These are phyloP conservation scores for Trypanosoma cruzi DNA, from an alignment of 208 protist species.

Conservation along the genomic window DNA sequence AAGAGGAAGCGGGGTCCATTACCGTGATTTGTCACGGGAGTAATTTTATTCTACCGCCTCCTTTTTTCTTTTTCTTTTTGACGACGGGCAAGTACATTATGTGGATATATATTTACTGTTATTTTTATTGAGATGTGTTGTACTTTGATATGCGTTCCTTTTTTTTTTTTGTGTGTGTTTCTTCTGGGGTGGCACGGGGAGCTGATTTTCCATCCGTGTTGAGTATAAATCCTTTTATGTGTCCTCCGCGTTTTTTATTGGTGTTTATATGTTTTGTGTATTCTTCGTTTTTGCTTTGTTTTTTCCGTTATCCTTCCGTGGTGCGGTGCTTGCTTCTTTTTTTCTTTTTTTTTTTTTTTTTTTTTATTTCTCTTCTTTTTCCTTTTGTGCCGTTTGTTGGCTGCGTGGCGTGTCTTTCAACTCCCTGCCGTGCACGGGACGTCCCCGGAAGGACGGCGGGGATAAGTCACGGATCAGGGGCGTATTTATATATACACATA, in stretches of 20 bases:
- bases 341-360: slow-evolving; percentile 8
- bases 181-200: no score
- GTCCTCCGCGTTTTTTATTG: not conserved
- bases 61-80: not conserved
- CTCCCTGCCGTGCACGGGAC: no score
- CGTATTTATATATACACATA: slow-evolving; percentile 25
- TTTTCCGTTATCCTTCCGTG: not conserved
- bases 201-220: no score
- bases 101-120: no score
- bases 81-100: no score
- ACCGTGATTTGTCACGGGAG: not conserved
- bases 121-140: no score
- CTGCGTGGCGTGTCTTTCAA: not conserved
- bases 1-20: not conserved
- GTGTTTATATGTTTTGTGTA: not conserved
- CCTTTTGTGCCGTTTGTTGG: not conserved
- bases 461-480: no score
- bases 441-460: no score
- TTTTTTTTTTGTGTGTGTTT: no score
- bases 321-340: not conserved
- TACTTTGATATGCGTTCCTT: no score
- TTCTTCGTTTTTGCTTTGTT: not conserved
- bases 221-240: no score
- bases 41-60: not conserved
- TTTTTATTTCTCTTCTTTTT: slow-evolving; percentile 9